Evolutionary conservation across 2,329 filamentous ascomycete genomes (phyloP).

Genomic region (Hypoxylon sp.): DNA sequence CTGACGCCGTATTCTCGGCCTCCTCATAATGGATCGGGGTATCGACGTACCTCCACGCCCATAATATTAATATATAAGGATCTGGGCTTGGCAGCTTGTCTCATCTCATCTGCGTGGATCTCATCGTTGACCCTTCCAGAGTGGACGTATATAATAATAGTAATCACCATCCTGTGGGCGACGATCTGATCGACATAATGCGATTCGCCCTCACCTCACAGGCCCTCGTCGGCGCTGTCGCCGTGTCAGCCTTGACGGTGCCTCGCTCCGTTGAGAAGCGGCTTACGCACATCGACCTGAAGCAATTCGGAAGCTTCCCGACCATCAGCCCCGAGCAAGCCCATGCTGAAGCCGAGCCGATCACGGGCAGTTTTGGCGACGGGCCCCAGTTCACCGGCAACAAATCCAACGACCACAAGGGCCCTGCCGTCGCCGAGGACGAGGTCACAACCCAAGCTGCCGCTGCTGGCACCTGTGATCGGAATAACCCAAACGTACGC

Average conservation of each 20-base stretch:
- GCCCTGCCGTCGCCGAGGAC: constrained; percentile 21
- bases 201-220: constrained; percentile 46
- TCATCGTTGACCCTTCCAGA: constrained; percentile 22
- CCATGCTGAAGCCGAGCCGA: constrained; percentile 37
- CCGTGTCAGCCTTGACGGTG: constrained; percentile 47
- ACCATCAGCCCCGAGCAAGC: constrained; percentile 48
- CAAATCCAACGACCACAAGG: constrained; percentile 24
- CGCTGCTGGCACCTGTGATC: constrained; percentile 44
- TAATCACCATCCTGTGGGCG: constrained; percentile 31
- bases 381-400: constrained; percentile 32
- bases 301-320: constrained; percentile 48
- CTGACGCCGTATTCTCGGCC: constrained; percentile 20
- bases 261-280: constrained; percentile 40
- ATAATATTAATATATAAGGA: constrained; percentile 32
- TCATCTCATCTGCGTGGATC: constrained; percentile 29
- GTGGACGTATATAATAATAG: constrained; percentile 32
- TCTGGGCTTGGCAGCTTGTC: constrained; percentile 31
- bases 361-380: constrained; percentile 35
- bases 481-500: constrained; percentile 46
- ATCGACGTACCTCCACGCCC: constrained; percentile 12
- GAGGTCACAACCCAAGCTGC: constrained; percentile 19
- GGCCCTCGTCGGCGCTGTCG: constrained; percentile 47
- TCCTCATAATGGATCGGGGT: constrained; percentile 21
- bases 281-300: constrained; percentile 44
- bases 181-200: constrained; percentile 43